phyloP scores from a whole-genome alignment of 2,329 filamentous ascomycete species.

The Fusarium bulbicola region DNA sequence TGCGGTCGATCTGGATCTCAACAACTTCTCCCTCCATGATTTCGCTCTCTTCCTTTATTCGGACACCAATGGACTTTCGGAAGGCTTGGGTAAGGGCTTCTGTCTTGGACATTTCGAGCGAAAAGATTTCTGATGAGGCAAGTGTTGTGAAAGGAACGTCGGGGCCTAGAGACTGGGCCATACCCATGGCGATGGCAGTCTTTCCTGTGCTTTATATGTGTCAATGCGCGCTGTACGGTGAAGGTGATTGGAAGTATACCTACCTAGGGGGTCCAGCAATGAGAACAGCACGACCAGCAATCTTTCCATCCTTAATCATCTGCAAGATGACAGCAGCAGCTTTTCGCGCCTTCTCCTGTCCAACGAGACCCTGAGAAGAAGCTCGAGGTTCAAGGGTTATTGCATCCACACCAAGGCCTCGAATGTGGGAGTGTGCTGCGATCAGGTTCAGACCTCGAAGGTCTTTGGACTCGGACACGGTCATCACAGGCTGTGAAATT shows the following conservation, averaged over 20 bases:
- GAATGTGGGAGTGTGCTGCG: slow-evolving; percentile 97
- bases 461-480: slow-evolving; percentile 94
- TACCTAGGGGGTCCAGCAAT: slow-evolving; percentile 93
- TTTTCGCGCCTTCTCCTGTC: slow-evolving; percentile 95
- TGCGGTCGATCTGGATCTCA: slow-evolving; percentile 97
- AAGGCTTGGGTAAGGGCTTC: slow-evolving; percentile 99
- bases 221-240: slow-evolving; percentile 25
- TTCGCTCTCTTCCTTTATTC: slow-evolving; percentile 98
- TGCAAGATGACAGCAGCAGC: slow-evolving; percentile 95
- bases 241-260: slow-evolving; percentile 53
- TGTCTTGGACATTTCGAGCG: slow-evolving; percentile 98
- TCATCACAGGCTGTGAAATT: slow-evolving; percentile 66
- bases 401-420: slow-evolving; percentile 90
- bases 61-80: slow-evolving; percentile 95
- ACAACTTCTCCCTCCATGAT: slow-evolving; percentile 99
- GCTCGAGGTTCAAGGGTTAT: slow-evolving; percentile 88
- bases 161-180: slow-evolving; percentile 93
- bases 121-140: slow-evolving; percentile 97
- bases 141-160: slow-evolving; percentile 98
- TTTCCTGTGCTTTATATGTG: slow-evolving; percentile 80
- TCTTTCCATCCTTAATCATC: slow-evolving; percentile 99
- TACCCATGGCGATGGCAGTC: slow-evolving; percentile 98
- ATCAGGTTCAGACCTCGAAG: slow-evolving; percentile 96
- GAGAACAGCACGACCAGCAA: slow-evolving; percentile 91
- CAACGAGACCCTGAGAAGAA: slow-evolving; percentile 91